Base-by-base conservation (phyloP, 2,329 filamentous ascomycete species). In the Aspergillus sp. region DNA sequence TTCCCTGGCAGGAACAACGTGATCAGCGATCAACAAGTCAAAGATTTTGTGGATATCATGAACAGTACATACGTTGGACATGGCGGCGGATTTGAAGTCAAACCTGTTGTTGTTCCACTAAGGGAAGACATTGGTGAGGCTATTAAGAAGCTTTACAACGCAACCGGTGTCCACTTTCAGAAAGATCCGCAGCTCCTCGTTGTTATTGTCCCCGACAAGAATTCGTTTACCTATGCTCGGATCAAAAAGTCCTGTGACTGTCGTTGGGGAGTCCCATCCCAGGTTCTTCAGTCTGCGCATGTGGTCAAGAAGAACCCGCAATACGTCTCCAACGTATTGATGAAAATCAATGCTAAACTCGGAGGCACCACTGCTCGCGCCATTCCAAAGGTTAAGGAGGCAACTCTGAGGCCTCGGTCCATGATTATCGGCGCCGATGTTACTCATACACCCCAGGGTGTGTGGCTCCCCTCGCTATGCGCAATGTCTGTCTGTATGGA, bases 301-400 rank as follows among this genome's bases (percentile, higher is more conserved):
- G 89, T 93, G 1, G 67, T 77, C 39, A 89, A 88, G 70, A 85
- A 84, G 15, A 85, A 89, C 20, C 82, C 83, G 0, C 95, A 99
- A 68, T 98, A 98, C 75, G 89, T 90, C 68, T 95, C 90, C 1
- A 99, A 99, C 61, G 91, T 99, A 0, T 84, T 87, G 62, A 95
- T 99, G 91, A 99, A 99, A 79, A 86, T 99, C 64, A 98, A 99
- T 67, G 89, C 91, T 3, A 99, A 99, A 79, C 83, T 99, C 2
- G 95, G 95, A 13, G 95, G 95, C 5, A 83, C 85, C 0, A 97
- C 91, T 1, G 87, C 77, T 59, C 74, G 79, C 51, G 80, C 79
- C 2, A 66, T 80, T n/a, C 70, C 76, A 3, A 71, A 70, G 78
- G 52, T 80, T 72, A 45, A 70, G 68, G 39, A 70, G 61, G 51